These are phyloP conservation scores for Saccharomycopsis hybrid DNA, from an alignment of 1,139 yeast genomes.

Conservation along the genomic window DNA sequence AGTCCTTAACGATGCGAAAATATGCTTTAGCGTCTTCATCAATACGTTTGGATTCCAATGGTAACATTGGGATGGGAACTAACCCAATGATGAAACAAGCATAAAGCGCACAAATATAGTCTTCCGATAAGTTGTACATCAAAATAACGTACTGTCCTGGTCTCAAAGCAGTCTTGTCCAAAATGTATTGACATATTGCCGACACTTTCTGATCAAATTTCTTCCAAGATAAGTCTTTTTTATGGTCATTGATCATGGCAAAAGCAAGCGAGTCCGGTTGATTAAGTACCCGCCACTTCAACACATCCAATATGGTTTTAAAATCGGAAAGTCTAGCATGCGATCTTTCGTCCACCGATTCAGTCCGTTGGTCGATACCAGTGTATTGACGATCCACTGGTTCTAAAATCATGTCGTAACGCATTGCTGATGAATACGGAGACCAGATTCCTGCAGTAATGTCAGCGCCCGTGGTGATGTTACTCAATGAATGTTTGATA, in stretches of 20 bases:
- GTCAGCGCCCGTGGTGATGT: conserved; percentile 75
- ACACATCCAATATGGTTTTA: conserved; percentile 60
- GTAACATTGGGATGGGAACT: conserved; percentile 73
- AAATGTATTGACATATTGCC: conserved; percentile 56
- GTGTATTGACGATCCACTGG: conserved; percentile 57
- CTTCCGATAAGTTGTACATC: conserved; percentile 86
- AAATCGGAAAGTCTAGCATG: conserved; percentile 70
- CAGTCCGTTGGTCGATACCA: conserved; percentile 70
- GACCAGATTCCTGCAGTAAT: conserved; percentile 84
- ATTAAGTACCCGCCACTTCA: conserved; percentile 71
- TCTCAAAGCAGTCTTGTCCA: conserved; percentile 44
- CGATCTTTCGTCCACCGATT: conserved; percentile 71
- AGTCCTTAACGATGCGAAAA: conserved; percentile 60
- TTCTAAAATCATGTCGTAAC: conserved; percentile 43
- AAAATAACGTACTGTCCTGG: conserved; percentile 72
- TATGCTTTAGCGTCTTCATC: conserved; percentile 75
- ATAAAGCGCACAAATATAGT: conserved; percentile 72
- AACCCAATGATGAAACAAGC: conserved; percentile 85
- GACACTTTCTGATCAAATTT: conserved; percentile 74
- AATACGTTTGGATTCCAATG: conserved; percentile 61
- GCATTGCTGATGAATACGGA: conserved; percentile 52
- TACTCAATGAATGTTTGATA: conserved; percentile 56
- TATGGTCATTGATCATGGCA: conserved; percentile 50
- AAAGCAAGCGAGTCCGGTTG: conserved; percentile 80
- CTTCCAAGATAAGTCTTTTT: conserved; percentile 72